These are phyloP conservation scores for Leccinum subtestaceum DNA, from an alignment of 768 basidiomycete species.

Conservation along the genomic window DNA sequence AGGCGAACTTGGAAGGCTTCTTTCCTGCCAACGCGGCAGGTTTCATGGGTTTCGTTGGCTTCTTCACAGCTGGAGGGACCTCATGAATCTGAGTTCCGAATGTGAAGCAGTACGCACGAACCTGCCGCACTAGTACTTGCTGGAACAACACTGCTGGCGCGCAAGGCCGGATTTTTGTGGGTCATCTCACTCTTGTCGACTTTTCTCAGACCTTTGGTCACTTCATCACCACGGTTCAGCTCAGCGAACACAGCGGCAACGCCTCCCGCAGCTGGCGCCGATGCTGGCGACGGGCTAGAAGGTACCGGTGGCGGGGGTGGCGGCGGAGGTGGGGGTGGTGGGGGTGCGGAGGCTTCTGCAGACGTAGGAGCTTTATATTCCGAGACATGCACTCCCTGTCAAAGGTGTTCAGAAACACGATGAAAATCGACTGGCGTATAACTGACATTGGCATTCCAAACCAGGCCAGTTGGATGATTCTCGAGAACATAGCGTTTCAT, in stretches of 20 bases:
- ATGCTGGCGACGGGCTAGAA: slow-evolving; percentile 38
- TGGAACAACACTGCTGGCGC: slow-evolving; percentile 54
- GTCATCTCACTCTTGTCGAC: slow-evolving; percentile 98
- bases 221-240: slow-evolving; percentile 83
- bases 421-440: background rate
- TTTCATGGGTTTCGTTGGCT: slow-evolving; percentile 79
- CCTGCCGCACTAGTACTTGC: slow-evolving; percentile 34
- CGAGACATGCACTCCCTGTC: slow-evolving; percentile 55
- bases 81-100: background rate
- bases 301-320: slow-evolving; percentile 46
- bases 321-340: slow-evolving; percentile 56
- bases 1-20: slow-evolving; percentile 84
- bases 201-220: slow-evolving; percentile 89
- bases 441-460: slow-evolving; percentile 83
- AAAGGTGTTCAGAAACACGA: background rate
- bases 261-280: slow-evolving; percentile 49
- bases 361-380: slow-evolving; percentile 45
- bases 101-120: slow-evolving; percentile 28
- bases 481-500: slow-evolving; percentile 81
- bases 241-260: slow-evolving; percentile 85
- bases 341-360: slow-evolving; percentile 33
- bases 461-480: slow-evolving; percentile 79
- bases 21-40: slow-evolving; percentile 82
- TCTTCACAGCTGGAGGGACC: slow-evolving; percentile 42
- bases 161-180: slow-evolving; percentile 92